Evolutionary conservation across 257 asterid species (phyloP), one percentile per base, ranked within the genome.

Genomic region (Penstemon barbatus): DNA sequence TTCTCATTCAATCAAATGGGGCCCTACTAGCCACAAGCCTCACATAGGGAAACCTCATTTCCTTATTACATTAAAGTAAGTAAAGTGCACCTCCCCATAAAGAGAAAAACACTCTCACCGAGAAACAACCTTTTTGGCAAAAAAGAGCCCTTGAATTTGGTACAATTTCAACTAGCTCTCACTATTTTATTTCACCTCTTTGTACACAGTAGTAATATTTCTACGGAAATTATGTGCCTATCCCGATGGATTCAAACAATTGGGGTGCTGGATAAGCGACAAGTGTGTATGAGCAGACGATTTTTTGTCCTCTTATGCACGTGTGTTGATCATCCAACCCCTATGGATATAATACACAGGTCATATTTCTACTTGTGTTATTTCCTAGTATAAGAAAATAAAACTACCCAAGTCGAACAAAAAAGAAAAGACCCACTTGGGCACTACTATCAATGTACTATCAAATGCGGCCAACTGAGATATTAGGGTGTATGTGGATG

Each of bases 1-100:
- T 73, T 62, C 74, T 74, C 71, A 78, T 76, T 81, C 69, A 74
- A 79, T 81, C 69, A 74, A 79, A 43, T 66, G 80, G 80, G 79
- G 8, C 84, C 76, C 68, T 33, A 15, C 60, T 13, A 50, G 11
- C 68, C 70, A 57, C 65, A 68, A 72, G 43, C 63, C 73, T 73
- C 74, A 53, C 53, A 50, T 36, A 65, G 11, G 15, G 66, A 37
- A 43, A 45, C 43, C 57, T 63, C 71, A 8, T 60, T 58, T 74
- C 75, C 39, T 58, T 79, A 74, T 71, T 78, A 66, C 64, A 55
- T 59, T 25, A 75, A 73, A 19, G 25, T 56, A 73, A 19, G 25
- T 56, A 41, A 75, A 70, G 75, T 73, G 60, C 68, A 67, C 62
- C 44, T 41, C 63, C 74, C 67, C 63, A 43, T 57, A 11, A 63